These are phyloP conservation scores for Saccharomyces hybrid DNA, from an alignment of 1,139 yeast species.

Conservation along the genomic window DNA sequence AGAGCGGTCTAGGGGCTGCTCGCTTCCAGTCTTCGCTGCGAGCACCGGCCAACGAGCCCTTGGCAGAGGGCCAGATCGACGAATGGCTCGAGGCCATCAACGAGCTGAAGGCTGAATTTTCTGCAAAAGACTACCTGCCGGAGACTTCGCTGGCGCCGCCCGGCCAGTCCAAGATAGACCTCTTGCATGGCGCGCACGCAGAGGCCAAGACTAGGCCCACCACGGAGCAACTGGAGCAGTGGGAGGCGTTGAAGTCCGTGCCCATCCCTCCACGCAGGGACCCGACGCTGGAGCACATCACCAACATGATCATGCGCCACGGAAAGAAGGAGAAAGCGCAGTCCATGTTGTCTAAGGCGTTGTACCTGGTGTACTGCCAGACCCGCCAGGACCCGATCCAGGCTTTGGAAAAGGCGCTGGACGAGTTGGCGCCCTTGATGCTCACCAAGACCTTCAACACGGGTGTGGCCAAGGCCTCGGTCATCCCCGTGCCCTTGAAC, in stretches of 20 bases:
- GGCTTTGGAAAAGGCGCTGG: slow-evolving; percentile 65
- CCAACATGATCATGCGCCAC: slow-evolving; percentile 85
- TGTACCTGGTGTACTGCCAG: slow-evolving; percentile 52
- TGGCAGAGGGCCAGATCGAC: slow-evolving; percentile 52
- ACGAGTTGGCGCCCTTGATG: slow-evolving; percentile 79
- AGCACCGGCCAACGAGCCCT: slow-evolving; percentile 1
- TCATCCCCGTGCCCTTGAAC: slow-evolving; percentile 77
- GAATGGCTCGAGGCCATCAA: slow-evolving; percentile 58
- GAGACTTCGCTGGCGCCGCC: slow-evolving; percentile 31
- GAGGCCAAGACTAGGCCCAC: slow-evolving; percentile 39
- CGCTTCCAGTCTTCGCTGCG: background rate
- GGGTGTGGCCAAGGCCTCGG: slow-evolving; percentile 74
- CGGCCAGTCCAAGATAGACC: slow-evolving; percentile 41
- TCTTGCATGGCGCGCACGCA: slow-evolving; percentile 22
- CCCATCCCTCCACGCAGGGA: slow-evolving; percentile 61
- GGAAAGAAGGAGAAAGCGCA: slow-evolving; percentile 85
- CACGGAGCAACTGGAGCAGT: slow-evolving; percentile 51
- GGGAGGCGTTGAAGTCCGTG: slow-evolving; percentile 41
- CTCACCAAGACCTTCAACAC: slow-evolving; percentile 71
- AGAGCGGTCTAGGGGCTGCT: background rate
- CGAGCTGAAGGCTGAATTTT: slow-evolving; percentile 44
- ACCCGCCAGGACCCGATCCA: slow-evolving; percentile 58
- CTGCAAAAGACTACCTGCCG: slow-evolving; percentile 32
- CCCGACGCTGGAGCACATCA: slow-evolving; percentile 69
- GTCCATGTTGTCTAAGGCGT: slow-evolving; percentile 64